These are phyloP conservation scores for Gillenia trifoliata DNA, from an alignment of 306 rosid genomes.

Conservation along the genomic window DNA sequence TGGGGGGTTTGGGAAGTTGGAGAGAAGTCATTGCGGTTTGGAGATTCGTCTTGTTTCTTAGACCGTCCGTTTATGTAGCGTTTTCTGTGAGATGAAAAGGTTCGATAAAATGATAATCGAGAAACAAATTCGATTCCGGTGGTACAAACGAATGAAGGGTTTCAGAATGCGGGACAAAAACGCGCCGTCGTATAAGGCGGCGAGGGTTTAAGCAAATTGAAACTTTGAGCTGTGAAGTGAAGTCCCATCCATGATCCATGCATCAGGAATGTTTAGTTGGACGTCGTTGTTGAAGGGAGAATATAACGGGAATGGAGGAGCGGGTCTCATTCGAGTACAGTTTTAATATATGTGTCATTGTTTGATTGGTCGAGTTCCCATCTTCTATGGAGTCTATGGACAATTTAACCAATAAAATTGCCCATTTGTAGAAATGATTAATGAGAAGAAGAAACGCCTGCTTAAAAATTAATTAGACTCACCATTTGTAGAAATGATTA, in stretches of 20 bases:
- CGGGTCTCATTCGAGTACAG: background rate
- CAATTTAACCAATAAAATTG: too few relatives aligned
- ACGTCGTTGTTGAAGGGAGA: background rate
- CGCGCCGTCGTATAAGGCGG: background rate
- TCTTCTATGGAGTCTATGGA: background rate
- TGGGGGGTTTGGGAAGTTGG: background rate
- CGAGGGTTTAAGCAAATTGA: background rate
- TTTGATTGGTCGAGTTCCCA: background rate
- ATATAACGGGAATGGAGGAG: background rate
- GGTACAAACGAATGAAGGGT: background rate
- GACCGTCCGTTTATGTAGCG: background rate
- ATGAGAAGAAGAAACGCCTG: too few relatives aligned
- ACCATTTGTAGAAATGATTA: too few relatives aligned
- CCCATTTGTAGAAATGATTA: too few relatives aligned
- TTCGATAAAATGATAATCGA: too few relatives aligned
- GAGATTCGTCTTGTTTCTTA: background rate
- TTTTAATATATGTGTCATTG: background rate
- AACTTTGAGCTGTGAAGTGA: background rate
- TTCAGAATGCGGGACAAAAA: background rate
- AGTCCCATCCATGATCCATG: background rate
- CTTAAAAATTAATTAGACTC: too few relatives aligned
- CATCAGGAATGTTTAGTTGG: background rate
- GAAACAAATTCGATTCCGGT: too few relatives aligned
- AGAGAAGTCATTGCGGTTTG: slow-evolving; percentile 3
- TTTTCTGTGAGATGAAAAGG: background rate